Conservation (phyloP, 2,329 filamentous ascomycete genomes). For the Neofusicoccum ribis region DNA sequence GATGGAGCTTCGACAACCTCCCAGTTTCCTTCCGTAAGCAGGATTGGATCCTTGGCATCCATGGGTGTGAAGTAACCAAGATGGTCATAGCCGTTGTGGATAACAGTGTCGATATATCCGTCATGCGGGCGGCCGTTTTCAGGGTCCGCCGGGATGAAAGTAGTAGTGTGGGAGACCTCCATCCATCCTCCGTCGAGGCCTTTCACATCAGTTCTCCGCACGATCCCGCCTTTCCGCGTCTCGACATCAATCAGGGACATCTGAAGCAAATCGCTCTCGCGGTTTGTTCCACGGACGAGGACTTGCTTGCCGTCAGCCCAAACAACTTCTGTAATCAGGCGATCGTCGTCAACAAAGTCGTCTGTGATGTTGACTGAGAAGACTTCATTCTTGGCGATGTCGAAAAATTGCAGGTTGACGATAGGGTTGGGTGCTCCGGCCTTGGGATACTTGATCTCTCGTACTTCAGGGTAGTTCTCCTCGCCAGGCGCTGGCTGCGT, state of each 20-base stretch:
- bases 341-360: slow-evolving; percentile 76
- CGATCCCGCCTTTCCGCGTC: slow-evolving; percentile 70
- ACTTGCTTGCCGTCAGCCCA: slow-evolving; percentile 83
- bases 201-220: slow-evolving; percentile 76
- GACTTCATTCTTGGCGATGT: slow-evolving; percentile 71
- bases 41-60: slow-evolving; percentile 75
- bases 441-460: slow-evolving; percentile 96
- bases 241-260: slow-evolving; percentile 82
- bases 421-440: slow-evolving; percentile 90
- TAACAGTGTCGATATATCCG: slow-evolving; percentile 89
- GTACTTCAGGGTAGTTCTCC: slow-evolving; percentile 86
- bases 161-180: slow-evolving; percentile 84
- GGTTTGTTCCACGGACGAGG: slow-evolving; percentile 87
- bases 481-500: slow-evolving; percentile 66
- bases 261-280: slow-evolving; percentile 87
- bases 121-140: slow-evolving; percentile 73
- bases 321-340: slow-evolving; percentile 88
- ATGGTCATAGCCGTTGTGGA: slow-evolving; percentile 85
- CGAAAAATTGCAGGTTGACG: slow-evolving; percentile 86
- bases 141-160: slow-evolving; percentile 81
- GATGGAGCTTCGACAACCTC: slow-evolving; percentile 86
- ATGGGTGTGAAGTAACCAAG: slow-evolving; percentile 90
- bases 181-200: slow-evolving; percentile 96
- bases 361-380: slow-evolving; percentile 78
- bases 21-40: slow-evolving; percentile 88